Base-by-base conservation (phyloP, 2,329 filamentous ascomycete genomes). In the Huntiella savannae region DNA sequence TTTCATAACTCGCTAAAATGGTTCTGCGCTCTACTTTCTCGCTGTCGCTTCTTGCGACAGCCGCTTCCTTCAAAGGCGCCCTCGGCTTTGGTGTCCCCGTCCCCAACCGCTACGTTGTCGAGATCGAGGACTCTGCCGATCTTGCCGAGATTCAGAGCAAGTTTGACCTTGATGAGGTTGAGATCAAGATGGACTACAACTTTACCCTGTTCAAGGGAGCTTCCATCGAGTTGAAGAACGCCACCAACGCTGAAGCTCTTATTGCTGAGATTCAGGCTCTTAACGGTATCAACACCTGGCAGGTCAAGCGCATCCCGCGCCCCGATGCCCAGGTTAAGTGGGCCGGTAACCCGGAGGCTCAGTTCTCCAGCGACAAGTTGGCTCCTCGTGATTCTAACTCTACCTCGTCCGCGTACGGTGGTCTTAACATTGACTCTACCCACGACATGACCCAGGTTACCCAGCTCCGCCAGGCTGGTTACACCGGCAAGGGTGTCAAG, bases 401-500 rank as follows among this genome's bases (percentile, higher is more conserved):
- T 12, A 43, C 41, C 13, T 40, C 41, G 5, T 36, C 40, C 12
- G 35, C 38, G 15, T 44, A 42, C 15, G 36, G 40, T 16, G 48
- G 48, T 33, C 45, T 50, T 5, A 45, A 50, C 45, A 37, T 45
- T 0, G 69, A 67, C 49, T 59, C 63, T n/a, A 63, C 70, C 1
- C 71, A 75, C 45, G 54, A 69, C 50, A 71, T 72, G 68, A 72
- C 69, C 2, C 70, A 73, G 57, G 65, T 75, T 13, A 65, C 71
- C 55, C 65, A 67, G 62, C 60, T 75, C 34, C 62, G 62, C 32
- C 64, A 63, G 10, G 56, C 66, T 49, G 69, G 68, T 1, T 52
- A 67, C 46, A 66, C 62, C 0, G 71, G 71, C 34, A 63, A 64
- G 52, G 70, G 69, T 11, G 60, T 73, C 58, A 70, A 67, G 51